Conservation (phyloP, 768 basidiomycete species). For the Fomitopsis serialis region DNA sequence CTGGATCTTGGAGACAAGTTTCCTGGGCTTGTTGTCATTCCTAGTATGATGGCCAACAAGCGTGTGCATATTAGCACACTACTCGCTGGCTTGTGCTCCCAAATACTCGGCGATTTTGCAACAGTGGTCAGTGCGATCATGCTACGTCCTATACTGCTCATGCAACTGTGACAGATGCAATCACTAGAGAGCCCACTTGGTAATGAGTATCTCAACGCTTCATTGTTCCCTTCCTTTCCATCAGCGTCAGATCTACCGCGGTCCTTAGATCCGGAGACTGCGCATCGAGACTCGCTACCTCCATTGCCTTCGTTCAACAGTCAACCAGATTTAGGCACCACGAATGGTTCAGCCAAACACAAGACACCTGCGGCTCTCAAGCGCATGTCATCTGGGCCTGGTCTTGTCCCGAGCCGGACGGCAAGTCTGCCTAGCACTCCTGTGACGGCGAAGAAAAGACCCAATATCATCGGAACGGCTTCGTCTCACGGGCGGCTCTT, state of each 20-base stretch:
- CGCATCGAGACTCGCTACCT: slow-evolving; percentile 35
- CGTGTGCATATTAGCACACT: slow-evolving; percentile 84
- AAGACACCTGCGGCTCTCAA: slow-evolving; percentile 34
- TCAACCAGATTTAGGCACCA: slow-evolving; percentile 44
- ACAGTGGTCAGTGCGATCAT: slow-evolving; percentile 54
- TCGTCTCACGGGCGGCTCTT: slow-evolving; percentile 82
- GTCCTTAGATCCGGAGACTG: slow-evolving; percentile 42
- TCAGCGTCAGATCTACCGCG: slow-evolving; percentile 55
- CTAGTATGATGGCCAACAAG: slow-evolving; percentile 83
- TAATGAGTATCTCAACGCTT: slow-evolving; percentile 77
- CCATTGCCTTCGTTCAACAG: slow-evolving; percentile 46
- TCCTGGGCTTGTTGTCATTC: slow-evolving; percentile 71
- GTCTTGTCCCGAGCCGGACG: slow-evolving; percentile 39
- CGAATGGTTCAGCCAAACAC: slow-evolving; percentile 16
- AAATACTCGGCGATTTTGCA: slow-evolving; percentile 81
- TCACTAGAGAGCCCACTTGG: slow-evolving; percentile 78
- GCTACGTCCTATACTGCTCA: background rate
- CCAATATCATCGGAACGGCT: slow-evolving; percentile 57
- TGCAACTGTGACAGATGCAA: slow-evolving; percentile 47
- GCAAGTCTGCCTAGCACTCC: slow-evolving; percentile 36
- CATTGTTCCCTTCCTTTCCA: slow-evolving; percentile 59
- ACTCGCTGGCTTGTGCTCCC: slow-evolving; percentile 84
- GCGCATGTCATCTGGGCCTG: slow-evolving; percentile 46
- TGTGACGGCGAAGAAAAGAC: slow-evolving; percentile 49
- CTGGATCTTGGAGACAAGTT: slow-evolving; percentile 51